Percentiles rank a stretch among this genome's conserved stretches.
Evolutionary conservation across 139 green algal species (phyloP).

Genomic region (Haematococcus lacustris): DNA sequence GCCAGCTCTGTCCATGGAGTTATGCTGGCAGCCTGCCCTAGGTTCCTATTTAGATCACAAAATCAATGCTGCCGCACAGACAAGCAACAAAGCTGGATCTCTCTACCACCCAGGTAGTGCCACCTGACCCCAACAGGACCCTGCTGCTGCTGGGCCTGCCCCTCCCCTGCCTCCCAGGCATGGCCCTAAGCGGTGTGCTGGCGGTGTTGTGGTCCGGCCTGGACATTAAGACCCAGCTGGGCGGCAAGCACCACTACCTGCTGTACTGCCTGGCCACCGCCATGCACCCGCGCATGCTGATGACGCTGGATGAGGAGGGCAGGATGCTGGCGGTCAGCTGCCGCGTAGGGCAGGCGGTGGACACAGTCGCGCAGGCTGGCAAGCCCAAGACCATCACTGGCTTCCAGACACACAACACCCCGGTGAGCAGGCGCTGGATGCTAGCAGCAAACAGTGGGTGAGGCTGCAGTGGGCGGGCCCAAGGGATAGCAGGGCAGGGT

Average conservation of each 20-base stretch:
- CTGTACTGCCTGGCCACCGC: constrained; percentile 86
- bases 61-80: neutral
- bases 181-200: constrained; percentile 77
- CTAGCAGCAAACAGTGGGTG: no score
- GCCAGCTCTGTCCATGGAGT: neutral
- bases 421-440: no score
- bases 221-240: constrained; percentile 74
- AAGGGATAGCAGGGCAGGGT: no score
- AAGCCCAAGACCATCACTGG: constrained; percentile 95
- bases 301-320: constrained; percentile 88
- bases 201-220: constrained; percentile 68
- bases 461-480: no score
- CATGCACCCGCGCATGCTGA: constrained; percentile 92
- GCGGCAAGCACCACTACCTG: constrained; percentile 85
- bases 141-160: neutral
- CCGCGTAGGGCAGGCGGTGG: constrained; percentile 88
- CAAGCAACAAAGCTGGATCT: neutral
- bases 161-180: constrained; percentile 37
- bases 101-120: neutral
- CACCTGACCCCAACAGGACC: neutral
- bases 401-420: constrained; percentile 96
- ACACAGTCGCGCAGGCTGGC: constrained; percentile 88
- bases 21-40: neutral
- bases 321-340: constrained; percentile 76
- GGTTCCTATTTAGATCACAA: neutral